These are phyloP conservation scores for Macrotyloma uniflorum DNA, from an alignment of 306 rosid genomes.

Conservation along the genomic window DNA sequence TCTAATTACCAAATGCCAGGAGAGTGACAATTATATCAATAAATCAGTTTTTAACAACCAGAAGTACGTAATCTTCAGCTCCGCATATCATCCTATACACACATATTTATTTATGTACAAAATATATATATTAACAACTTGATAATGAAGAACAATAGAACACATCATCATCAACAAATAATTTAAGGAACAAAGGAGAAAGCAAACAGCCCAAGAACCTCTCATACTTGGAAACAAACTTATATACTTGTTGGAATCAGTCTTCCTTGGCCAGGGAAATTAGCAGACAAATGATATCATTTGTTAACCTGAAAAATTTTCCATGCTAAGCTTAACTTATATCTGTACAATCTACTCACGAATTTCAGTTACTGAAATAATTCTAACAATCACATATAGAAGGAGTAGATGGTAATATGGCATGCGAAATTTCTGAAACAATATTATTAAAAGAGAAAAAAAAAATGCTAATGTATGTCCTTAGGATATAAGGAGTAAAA, in stretches of 20 bases:
- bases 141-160: conserved; percentile 20
- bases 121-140: conserved; percentile 31
- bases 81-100: conserved; percentile 29
- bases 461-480: not conserved
- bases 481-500: too few relatives aligned
- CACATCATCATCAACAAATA: conserved; percentile 28
- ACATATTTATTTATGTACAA: conserved; percentile 44
- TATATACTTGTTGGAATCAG: conserved; percentile 32
- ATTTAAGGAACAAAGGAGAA: conserved; percentile 36
- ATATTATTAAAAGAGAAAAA: not conserved
- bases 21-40: not conserved
- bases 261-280: conserved; percentile 35
- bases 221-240: conserved; percentile 33
- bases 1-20: conserved; percentile 14
- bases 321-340: conserved; percentile 38
- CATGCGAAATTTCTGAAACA: not conserved
- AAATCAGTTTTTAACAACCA: conserved; percentile 31
- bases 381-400: conserved; percentile 8
- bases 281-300: conserved; percentile 36
- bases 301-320: conserved; percentile 50
- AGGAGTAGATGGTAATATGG: conserved; percentile 12
- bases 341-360: not conserved
- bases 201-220: conserved; percentile 41
- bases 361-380: conserved; percentile 30
- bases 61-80: conserved; percentile 18